Percentiles rank a stretch among this genome's conserved stretches.
Evolutionary conservation across 2,329 filamentous ascomycete genomes (phyloP).

Genomic region (Coleophoma cylindrospora): DNA sequence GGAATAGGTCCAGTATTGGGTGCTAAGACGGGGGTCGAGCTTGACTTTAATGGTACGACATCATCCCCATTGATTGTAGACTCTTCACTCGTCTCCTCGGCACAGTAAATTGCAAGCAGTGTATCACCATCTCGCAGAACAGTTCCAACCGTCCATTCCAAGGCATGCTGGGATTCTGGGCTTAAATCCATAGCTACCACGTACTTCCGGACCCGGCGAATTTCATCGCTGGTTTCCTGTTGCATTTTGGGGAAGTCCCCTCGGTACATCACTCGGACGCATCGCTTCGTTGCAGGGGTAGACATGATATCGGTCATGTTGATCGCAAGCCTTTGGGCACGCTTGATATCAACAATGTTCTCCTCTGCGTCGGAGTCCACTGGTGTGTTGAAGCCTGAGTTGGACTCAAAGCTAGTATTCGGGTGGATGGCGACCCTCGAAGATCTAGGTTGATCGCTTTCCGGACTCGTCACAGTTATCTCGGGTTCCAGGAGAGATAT

Average conservation of each 20-base stretch:
- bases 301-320: slow-evolving; percentile 76
- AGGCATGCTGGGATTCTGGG: slow-evolving; percentile 87
- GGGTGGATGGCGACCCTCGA: slow-evolving; percentile 66
- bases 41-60: slow-evolving; percentile 40
- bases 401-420: slow-evolving; percentile 71
- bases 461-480: slow-evolving; percentile 59
- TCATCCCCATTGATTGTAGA: slow-evolving; percentile 46
- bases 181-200: slow-evolving; percentile 94
- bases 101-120: slow-evolving; percentile 85
- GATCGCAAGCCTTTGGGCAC: slow-evolving; percentile 79
- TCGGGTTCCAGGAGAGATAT: slow-evolving; percentile 47
- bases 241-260: slow-evolving; percentile 78
- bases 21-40: slow-evolving; percentile 17
- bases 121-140: slow-evolving; percentile 93
- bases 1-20: slow-evolving; percentile 13
- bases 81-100: slow-evolving; percentile 74
- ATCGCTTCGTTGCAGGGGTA: slow-evolving; percentile 70
- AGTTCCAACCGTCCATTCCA: slow-evolving; percentile 97
- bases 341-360: slow-evolving; percentile 77
- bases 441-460: slow-evolving; percentile 53
- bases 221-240: slow-evolving; percentile 71
- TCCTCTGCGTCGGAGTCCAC: slow-evolving; percentile 84
- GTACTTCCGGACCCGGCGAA: slow-evolving; percentile 80
- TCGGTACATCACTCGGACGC: slow-evolving; percentile 83
- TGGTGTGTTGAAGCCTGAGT: slow-evolving; percentile 50